A percentile compares a stretch with the other conserved stretches of the same genome.
Conservation (phyloP, 2,329 filamentous ascomycete species). For the Pseudogymnoascus sp. region DNA sequence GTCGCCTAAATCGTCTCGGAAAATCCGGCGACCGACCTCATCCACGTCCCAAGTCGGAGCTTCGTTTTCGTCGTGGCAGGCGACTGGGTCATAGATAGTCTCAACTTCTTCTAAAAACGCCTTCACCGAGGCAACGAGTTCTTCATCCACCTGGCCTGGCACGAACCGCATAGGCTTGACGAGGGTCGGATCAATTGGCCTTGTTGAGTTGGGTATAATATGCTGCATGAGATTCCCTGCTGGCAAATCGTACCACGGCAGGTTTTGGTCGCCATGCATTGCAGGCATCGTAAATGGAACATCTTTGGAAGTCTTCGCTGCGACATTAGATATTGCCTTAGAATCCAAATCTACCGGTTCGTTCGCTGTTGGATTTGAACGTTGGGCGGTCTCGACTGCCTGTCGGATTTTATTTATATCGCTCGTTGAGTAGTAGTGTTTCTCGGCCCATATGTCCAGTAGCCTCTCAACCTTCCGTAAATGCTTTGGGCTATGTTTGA, state of each 20-base stretch:
- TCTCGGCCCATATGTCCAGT: constrained; percentile 61
- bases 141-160: constrained; percentile 58
- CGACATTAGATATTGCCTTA: constrained; percentile 38
- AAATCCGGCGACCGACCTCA: constrained; percentile 61
- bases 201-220: constrained; percentile 65
- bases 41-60: constrained; percentile 55
- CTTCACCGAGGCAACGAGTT: constrained; percentile 61
- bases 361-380: constrained; percentile 22
- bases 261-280: constrained; percentile 64
- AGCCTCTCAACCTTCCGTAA: constrained; percentile 55
- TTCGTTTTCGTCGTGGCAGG: constrained; percentile 36
- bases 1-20: constrained; percentile 49
- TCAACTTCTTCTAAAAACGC: constrained; percentile 61
- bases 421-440: constrained; percentile 49
- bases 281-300: constrained; percentile 62
- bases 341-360: constrained; percentile 13
- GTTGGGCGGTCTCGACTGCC: constrained; percentile 39
- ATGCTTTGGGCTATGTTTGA: constrained; percentile 56
- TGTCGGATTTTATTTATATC: constrained; percentile 52
- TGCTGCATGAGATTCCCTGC: constrained; percentile 74
- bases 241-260: constrained; percentile 73
- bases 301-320: constrained; percentile 42
- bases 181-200: constrained; percentile 62
- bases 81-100: constrained; percentile 52
- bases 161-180: constrained; percentile 65